Conservation (phyloP, 306 rosid genomes). For the Clitoria ternatea region DNA sequence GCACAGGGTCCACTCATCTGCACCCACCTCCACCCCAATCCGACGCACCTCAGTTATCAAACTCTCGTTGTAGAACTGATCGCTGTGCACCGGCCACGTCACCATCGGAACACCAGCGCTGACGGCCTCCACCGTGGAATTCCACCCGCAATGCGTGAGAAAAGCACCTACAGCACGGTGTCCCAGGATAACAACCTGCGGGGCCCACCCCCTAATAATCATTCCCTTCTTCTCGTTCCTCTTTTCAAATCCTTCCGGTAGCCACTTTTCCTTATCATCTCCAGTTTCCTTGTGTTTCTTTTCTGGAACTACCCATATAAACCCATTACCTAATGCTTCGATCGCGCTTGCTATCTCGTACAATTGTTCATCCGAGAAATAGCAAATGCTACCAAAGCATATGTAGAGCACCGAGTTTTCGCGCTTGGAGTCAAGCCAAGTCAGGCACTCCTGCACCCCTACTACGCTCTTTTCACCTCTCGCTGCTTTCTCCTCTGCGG, state of each 20-base stretch:
- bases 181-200: constrained; percentile 11
- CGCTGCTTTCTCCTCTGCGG: not conserved
- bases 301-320: constrained; percentile 32
- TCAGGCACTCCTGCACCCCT: constrained; percentile 15
- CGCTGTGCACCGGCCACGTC: constrained; percentile 27
- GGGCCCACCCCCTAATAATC: constrained; percentile 33
- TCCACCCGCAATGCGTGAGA: constrained; percentile 34
- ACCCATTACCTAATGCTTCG: not conserved
- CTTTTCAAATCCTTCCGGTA: constrained; percentile 28
- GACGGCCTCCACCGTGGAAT: constrained; percentile 13
- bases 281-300: constrained; percentile 14
- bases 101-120: constrained; percentile 31
- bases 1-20: not conserved
- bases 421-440: constrained; percentile 30
- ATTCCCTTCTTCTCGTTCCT: constrained; percentile 4
- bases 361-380: constrained; percentile 25
- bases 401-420: constrained; percentile 24
- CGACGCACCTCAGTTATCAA: constrained; percentile 27
- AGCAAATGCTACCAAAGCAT: constrained; percentile 18
- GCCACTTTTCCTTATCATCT: constrained; percentile 26
- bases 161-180: constrained; percentile 11
- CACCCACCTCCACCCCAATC: constrained; percentile 40
- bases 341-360: constrained; percentile 31
- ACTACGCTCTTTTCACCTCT: constrained; percentile 22
- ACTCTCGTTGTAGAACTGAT: constrained; percentile 33